Percentiles rank a stretch among this genome's conserved stretches.
Conservation (phyloP, 2,329 filamentous ascomycete genomes). For the Botrytis aclada region DNA sequence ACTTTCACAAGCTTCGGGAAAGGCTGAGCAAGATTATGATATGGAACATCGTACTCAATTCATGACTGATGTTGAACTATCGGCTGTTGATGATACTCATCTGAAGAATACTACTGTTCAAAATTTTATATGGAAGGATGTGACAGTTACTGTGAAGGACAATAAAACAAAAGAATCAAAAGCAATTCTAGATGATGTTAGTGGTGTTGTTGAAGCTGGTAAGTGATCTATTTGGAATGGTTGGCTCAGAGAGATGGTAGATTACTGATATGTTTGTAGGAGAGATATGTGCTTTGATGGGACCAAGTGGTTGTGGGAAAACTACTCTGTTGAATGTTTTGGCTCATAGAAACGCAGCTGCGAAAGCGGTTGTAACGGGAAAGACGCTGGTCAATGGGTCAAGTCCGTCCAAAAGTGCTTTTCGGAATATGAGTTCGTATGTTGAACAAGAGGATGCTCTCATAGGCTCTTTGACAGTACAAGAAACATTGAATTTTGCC, state of each 20-base stretch:
- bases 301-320: constrained; percentile 71
- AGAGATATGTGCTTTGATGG: constrained; percentile 77
- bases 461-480: constrained; percentile 75
- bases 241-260: background rate
- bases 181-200: constrained; percentile 59
- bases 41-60: constrained; percentile 15
- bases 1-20: constrained; percentile 14
- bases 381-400: constrained; percentile 62
- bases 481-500: constrained; percentile 76
- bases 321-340: constrained; percentile 81
- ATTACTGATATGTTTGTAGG: constrained; percentile 43
- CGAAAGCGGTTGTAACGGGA: constrained; percentile 53
- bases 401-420: constrained; percentile 49
- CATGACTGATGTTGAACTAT: constrained; percentile 33
- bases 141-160: constrained; percentile 72
- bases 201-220: constrained; percentile 64
- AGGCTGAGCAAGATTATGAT: constrained; percentile 11
- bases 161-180: constrained; percentile 60
- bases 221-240: constrained; percentile 16
- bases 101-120: constrained; percentile 62
- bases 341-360: constrained; percentile 55
- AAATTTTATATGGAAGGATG: constrained; percentile 62
- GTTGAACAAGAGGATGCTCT: constrained; percentile 88
- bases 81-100: constrained; percentile 39
- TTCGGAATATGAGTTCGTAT: constrained; percentile 68